These are phyloP conservation scores for Blumeriella jaapii DNA, from an alignment of 2,329 filamentous ascomycete species.

Conservation along the genomic window DNA sequence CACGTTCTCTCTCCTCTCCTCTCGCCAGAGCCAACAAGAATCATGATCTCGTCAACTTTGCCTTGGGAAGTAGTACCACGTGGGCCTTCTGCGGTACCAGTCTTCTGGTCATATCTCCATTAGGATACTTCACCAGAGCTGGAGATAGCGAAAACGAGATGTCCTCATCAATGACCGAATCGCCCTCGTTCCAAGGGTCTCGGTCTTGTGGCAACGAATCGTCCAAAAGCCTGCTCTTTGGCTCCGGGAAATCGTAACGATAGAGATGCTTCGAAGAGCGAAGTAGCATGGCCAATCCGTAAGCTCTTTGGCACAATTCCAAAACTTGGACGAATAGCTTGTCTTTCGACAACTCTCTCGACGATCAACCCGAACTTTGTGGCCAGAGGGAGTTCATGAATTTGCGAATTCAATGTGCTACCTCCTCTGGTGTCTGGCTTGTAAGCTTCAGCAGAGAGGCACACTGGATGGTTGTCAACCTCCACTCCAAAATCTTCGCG, in stretches of 20 bases:
- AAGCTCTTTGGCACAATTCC: conserved; percentile 1
- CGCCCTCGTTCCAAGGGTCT: background rate
- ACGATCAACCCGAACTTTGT: background rate
- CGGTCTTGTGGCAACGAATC: background rate
- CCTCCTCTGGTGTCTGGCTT: background rate
- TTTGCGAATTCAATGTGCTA: background rate
- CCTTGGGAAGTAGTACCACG: background rate
- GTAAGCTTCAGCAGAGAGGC: background rate
- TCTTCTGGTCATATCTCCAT: background rate
- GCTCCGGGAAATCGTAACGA: background rate
- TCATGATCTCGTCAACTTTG: background rate
- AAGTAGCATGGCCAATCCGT: background rate
- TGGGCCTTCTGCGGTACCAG: conserved; percentile 5
- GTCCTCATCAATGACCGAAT: background rate
- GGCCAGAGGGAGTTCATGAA: background rate
- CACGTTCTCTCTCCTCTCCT: too few species aligned
- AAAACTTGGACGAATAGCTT: background rate
- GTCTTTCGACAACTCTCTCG: background rate
- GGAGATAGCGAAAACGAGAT: background rate
- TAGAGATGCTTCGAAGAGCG: background rate
- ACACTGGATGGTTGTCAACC: conserved; percentile 2
- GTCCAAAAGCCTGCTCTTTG: background rate
- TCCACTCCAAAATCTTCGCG: conserved; percentile 1
- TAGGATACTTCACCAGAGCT: conserved; percentile 2
- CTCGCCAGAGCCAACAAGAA: too few species aligned